phyloP scores from a whole-genome alignment of 768 basidiomycete genomes.

The Tremella fuciformis region DNA sequence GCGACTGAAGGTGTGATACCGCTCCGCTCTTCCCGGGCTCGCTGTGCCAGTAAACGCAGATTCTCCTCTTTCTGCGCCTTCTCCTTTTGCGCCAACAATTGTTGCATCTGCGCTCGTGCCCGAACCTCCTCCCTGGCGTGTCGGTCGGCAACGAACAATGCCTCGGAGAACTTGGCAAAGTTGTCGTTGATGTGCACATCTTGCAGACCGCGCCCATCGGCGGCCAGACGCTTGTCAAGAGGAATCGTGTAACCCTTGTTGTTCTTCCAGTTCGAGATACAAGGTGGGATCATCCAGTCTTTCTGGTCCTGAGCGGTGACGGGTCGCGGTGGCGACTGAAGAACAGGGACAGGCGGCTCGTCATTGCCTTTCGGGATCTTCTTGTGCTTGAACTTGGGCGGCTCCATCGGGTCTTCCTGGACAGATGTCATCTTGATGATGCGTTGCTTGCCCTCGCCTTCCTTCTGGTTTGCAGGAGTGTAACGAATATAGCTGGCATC shows the following conservation, averaged over 20 bases:
- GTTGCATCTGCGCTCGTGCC: constrained; percentile 94
- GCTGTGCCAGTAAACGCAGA: constrained; percentile 85
- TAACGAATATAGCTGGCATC: constrained; percentile 91
- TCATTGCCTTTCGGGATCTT: constrained; percentile 97
- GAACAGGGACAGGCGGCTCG: constrained; percentile 90
- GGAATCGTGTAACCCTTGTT: constrained; percentile 99
- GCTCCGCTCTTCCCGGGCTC: constrained; percentile 88
- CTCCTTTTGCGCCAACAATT: constrained; percentile 97
- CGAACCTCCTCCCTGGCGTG: constrained; percentile 98
- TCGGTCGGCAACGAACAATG: constrained; percentile 89
- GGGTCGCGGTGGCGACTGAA: constrained; percentile 91
- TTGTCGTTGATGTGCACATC: constrained; percentile 99
- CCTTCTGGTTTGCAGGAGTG: constrained; percentile 86
- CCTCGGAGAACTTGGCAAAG: constrained; percentile 98
- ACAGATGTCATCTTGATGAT: constrained; percentile 99
- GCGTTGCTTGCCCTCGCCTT: constrained; percentile 73
- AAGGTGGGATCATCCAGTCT: constrained; percentile 99
- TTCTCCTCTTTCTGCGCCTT: constrained; percentile 96
- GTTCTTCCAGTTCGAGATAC: constrained; percentile 99
- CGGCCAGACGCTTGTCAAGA: constrained; percentile 93
- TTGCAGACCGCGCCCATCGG: constrained; percentile 96
- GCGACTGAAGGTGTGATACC: constrained; percentile 60
- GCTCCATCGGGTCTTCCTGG: constrained; percentile 95
- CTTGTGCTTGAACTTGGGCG: constrained; percentile 96
- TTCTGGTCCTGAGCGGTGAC: constrained; percentile 97